Base-by-base conservation (phyloP, 306 rosid species). In the Lithocarpus polystachyus region DNA sequence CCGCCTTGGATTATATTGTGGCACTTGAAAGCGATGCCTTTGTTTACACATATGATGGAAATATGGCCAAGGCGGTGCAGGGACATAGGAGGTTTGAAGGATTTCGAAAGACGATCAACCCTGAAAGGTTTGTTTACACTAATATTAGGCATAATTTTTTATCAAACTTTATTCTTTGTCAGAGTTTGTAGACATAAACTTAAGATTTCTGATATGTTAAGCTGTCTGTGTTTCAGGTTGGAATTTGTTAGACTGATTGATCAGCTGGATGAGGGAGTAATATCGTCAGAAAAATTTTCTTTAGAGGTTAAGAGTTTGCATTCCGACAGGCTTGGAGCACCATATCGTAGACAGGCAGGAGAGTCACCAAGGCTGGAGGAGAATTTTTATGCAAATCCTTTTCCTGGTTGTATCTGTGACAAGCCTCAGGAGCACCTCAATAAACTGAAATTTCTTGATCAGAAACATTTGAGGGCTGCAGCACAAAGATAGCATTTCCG, bases 11-110 rank as follows among this genome's bases (percentile, higher is more conserved):
- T 77, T 83, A 96, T 73, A 90, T 96, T 14, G 86, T 91, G 77
- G 99, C 99, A 4, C 85, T 89, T 45, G 94, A 96, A 81, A 96
- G 99, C 59, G 97, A 96, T 78, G 99, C 88, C 19, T 96, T 96
- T 86, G 97, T 89, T 43, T 96, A 96, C 72, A 93, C 99, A 12
- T 96, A 96, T 19, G 98, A 96, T 72, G 99, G 99, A 77, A 96
- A 96, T 82, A 96, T 96, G 99, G 99, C 99, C 9, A 96, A 93
- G 87, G 96, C 98, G 11, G 98, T 96, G 71, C 99, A 96, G 71
- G 99, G 99, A 19, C 99, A 96, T 76, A 82, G 99, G 83, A 88
- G 87, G 82, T 93, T 91, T 80, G 96, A 91, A 81, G 99, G 99
- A 56, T 96, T 93, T 79, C 82, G 87, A 37, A 96, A 96, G 86